Percentiles rank a stretch among this genome's conserved stretches.
These are phyloP conservation scores for Chlorokybus atmophyticus DNA, from an alignment of 139 green algal genomes.

Conservation along the genomic window DNA sequence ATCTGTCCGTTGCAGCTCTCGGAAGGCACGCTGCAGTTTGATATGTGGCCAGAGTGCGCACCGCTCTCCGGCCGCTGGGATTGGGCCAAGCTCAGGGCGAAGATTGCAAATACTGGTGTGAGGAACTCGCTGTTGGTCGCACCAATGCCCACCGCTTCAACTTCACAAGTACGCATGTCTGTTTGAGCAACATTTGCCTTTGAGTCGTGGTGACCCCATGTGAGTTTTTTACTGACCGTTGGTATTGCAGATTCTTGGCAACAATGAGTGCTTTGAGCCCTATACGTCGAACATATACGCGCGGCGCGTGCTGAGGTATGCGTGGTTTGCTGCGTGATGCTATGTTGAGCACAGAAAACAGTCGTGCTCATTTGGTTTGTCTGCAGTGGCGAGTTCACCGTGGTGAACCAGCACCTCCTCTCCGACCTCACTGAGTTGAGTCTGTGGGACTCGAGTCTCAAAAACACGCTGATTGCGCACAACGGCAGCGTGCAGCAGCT, in stretches of 20 bases:
- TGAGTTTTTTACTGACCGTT: no score
- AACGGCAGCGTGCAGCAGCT: slow-evolving; percentile 55
- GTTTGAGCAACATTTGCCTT: no score
- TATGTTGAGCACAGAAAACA: no score
- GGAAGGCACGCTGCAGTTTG: slow-evolving; percentile 41
- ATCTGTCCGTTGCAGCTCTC: background rate
- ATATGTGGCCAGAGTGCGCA: slow-evolving; percentile 96
- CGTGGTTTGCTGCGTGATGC: background rate
- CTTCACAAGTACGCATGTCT: no score
- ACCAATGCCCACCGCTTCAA: slow-evolving; percentile 94
- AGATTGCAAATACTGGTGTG: slow-evolving; percentile 70
- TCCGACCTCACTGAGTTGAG: slow-evolving; percentile 75
- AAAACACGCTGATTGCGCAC: slow-evolving; percentile 86
- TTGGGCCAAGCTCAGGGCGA: slow-evolving; percentile 60
- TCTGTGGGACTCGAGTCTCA: slow-evolving; percentile 76
- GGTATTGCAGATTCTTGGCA: slow-evolving; percentile 80
- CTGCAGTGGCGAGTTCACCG: slow-evolving; percentile 66
- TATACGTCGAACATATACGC: slow-evolving; percentile 99
- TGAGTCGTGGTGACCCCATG: no score
- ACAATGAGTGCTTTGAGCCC: slow-evolving; percentile 99
- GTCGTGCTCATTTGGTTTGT: no score
- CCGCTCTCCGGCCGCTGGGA: slow-evolving; percentile 60
- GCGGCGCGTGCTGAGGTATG: slow-evolving; percentile 70
- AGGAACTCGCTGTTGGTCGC: slow-evolving; percentile 94
- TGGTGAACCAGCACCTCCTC: slow-evolving; percentile 98